Evolutionary conservation across 495 filamentous ascomycete genomes (phyloP).

Genomic region (Staphylotrichum longicolle): DNA sequence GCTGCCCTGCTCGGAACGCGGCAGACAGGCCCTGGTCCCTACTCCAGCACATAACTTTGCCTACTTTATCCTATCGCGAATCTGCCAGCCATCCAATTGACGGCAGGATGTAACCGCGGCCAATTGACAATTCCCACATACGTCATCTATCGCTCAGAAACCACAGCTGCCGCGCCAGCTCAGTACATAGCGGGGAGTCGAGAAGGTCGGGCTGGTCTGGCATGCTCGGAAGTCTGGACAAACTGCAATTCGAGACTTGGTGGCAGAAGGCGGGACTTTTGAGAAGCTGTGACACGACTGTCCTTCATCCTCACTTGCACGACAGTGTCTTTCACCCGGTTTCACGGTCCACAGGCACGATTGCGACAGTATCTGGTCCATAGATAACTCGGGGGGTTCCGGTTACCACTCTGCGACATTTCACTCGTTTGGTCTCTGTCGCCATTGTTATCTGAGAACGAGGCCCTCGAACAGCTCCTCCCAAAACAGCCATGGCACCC

Average conservation of each 20-base stretch:
- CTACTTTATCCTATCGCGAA: slow-evolving; percentile 2
- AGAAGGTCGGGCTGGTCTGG: no score
- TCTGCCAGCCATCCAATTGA: slow-evolving; percentile 10
- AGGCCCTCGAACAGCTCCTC: not conserved
- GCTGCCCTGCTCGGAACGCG: slow-evolving; percentile 11
- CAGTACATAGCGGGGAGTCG: no score
- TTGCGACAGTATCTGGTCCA: not conserved
- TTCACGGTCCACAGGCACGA: slow-evolving; percentile 1
- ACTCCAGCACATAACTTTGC: no score
- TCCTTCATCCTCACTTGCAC: not conserved
- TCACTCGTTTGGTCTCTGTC: not conserved
- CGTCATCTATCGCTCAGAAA: slow-evolving; percentile 15
- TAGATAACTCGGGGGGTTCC: not conserved
- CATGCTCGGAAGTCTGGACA: not conserved
- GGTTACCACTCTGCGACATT: not conserved
- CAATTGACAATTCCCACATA: slow-evolving; percentile 2
- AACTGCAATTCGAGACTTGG: not conserved
- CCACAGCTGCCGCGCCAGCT: not conserved
- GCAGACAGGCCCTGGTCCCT: slow-evolving; percentile 3
- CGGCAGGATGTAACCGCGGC: slow-evolving; percentile 6
- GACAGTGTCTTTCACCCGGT: not conserved
- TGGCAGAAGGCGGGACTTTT: not conserved
- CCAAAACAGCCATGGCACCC: slow-evolving; percentile 41
- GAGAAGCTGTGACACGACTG: not conserved
- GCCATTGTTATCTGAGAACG: not conserved